Base-by-base conservation (phyloP, 257 asterid genomes). In the Linderniella brevidens region DNA sequence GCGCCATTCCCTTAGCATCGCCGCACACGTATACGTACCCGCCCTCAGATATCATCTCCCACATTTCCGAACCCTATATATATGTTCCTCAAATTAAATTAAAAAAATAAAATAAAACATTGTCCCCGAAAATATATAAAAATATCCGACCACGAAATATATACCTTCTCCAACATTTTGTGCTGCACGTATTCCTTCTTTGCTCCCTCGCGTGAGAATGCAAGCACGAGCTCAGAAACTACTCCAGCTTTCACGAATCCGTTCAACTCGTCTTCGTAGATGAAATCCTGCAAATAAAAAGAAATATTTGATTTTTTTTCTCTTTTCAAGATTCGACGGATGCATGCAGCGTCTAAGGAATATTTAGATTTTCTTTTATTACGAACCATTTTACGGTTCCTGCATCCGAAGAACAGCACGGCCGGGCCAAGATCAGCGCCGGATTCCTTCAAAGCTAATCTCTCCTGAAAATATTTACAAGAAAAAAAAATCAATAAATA, bases 1-100 rank as follows among this genome's bases (percentile, higher is more conserved):
- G 81, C 37, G 99, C 99, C 99, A 90, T 90, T 60, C 99, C 96
- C 62, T 90, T 90, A 41, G 99, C 99, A 58, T 90, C 99, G 61
- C 99, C 96, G 8, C 99, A 90, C 5, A 85, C 99, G 19, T 90
- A 90, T 0, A 90, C 50, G 11, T 90, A 75, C 15, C 74, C 96
- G 59, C 96, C 99, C 62, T 77, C 76, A 1, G 93, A 90, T 44
- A 90, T 80, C 78, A 82, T 48, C 58, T 61, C 77, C 99, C 99
- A 90, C 46, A 90, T 36, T 37, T 81, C 82, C 1, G 80, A 62
- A 40, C 94, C 96, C 99, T 90, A 64, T 41, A 9, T 90, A 64
- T 41, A 9, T 25, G 35, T 47, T 54, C 47, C 41, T 49, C 56
- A 37, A 0, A 8, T 13, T 14, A 8, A 19, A 5, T 18, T 48